A percentile compares a stretch with the other conserved stretches of the same genome.
Evolutionary conservation across 805 yeast genomes (phyloP).

Genomic region (Wickerhamiella kazuoi): DNA sequence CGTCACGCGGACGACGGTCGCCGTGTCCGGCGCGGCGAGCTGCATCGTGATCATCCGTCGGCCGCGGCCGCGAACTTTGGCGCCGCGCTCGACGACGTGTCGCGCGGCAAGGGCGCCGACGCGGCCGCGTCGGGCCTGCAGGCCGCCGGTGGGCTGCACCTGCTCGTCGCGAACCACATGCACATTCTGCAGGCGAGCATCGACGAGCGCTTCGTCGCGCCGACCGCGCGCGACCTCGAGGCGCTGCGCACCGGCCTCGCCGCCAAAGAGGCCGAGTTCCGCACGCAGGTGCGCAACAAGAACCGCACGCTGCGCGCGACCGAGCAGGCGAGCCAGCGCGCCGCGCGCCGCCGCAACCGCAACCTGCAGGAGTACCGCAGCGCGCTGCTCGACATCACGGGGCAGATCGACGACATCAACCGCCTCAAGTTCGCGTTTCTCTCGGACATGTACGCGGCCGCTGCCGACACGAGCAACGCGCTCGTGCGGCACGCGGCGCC

Average conservation of each 20-base stretch:
- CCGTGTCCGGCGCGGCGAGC: no score
- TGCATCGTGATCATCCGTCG: no score
- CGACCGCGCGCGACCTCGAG: slow-evolving; percentile 30
- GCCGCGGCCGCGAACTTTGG: slow-evolving; percentile 58
- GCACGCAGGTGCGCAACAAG: slow-evolving; percentile 33
- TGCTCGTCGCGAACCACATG: slow-evolving; percentile 59
- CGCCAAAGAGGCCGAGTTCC: slow-evolving; percentile 36
- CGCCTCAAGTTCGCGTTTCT: slow-evolving; percentile 57
- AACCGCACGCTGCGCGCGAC: slow-evolving; percentile 36
- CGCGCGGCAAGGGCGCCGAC: slow-evolving; percentile 45
- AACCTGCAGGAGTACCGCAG: slow-evolving; percentile 51
- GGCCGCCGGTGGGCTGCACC: slow-evolving; percentile 62
- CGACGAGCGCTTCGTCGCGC: slow-evolving; percentile 35
- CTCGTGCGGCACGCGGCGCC: slow-evolving; percentile 42
- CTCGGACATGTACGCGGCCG: slow-evolving; percentile 40
- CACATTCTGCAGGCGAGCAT: slow-evolving; percentile 46
- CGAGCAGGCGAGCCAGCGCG: slow-evolving; percentile 42
- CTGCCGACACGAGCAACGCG: slow-evolving; percentile 41
- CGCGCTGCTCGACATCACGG: slow-evolving; percentile 48
- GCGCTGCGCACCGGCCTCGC: slow-evolving; percentile 29
- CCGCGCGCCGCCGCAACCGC: slow-evolving; percentile 42
- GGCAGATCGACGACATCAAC: slow-evolving; percentile 66
- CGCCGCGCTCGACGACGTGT: slow-evolving; percentile 43
- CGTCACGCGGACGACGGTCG: no score
- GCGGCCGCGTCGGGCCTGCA: slow-evolving; percentile 43